These are phyloP conservation scores for Asterochloris sp. DNA, from an alignment of 139 green algal genomes.

Conservation along the genomic window DNA sequence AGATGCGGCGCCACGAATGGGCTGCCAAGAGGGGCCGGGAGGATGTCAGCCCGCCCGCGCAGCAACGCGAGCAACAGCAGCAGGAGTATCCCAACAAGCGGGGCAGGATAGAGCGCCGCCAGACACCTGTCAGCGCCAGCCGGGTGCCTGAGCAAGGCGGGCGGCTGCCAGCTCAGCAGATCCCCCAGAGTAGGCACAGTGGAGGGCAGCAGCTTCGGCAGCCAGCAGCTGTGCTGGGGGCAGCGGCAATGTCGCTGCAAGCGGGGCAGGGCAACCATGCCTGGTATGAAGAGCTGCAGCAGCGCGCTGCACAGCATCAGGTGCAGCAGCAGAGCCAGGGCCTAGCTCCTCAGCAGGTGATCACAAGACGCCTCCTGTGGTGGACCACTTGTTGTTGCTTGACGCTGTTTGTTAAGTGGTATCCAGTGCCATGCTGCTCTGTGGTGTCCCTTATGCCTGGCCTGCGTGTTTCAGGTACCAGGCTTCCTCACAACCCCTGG, in stretches of 20 bases:
- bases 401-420: neutral
- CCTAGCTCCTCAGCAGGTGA: neutral
- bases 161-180: neutral
- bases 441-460: neutral
- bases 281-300: slow-evolving; percentile 8
- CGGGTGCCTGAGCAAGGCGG: neutral
- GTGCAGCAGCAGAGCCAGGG: slow-evolving; percentile 3
- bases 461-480: neutral
- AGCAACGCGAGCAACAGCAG: neutral
- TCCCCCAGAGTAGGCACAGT: neutral
- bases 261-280: slow-evolving; percentile 16
- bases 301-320: slow-evolving; percentile 18
- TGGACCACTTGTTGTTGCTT: too few species aligned
- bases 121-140: neutral
- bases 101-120: neutral
- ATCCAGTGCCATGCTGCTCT: neutral
- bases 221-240: slow-evolving; percentile 1
- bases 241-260: neutral
- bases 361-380: too few species aligned
- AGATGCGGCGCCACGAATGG: slow-evolving; percentile 41
- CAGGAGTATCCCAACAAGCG: neutral
- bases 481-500: slow-evolving; percentile 6
- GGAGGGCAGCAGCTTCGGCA: neutral
- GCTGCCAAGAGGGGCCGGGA: slow-evolving; percentile 25
- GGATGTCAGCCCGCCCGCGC: neutral